Evolutionary conservation across 139 green algal species (phyloP), one percentile per base, ranked within the genome.

Genomic region (Chlamydomonas sp.): DNA sequence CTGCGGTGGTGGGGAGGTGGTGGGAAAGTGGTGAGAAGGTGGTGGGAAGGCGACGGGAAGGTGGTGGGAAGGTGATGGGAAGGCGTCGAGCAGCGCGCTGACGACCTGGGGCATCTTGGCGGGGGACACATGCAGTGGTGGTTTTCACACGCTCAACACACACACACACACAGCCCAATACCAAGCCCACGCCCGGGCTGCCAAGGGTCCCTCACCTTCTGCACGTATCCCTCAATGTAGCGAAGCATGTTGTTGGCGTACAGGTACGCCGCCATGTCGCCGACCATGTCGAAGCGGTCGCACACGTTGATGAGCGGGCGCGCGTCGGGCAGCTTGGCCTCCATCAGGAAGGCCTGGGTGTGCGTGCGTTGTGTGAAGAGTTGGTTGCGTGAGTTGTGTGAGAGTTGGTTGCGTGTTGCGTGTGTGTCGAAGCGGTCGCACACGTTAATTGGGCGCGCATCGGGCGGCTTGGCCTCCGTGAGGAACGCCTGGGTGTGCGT

Each of bases 141-240:
- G n/a, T n/a, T n/a, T n/a, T n/a, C n/a, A n/a, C n/a, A n/a, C n/a
- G n/a, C n/a, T n/a, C n/a, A n/a, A n/a, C n/a, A n/a, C n/a, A n/a
- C n/a, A n/a, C n/a, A n/a, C n/a, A n/a, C n/a, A n/a, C n/a, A n/a
- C n/a, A n/a, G n/a, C n/a, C n/a, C n/a, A n/a, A n/a, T n/a, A n/a
- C n/a, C n/a, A n/a, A n/a, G n/a, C n/a, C n/a, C n/a, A n/a, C n/a
- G n/a, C n/a, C n/a, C n/a, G n/a, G 64, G n/a, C n/a, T n/a, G n/a
- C n/a, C n/a, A n/a, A n/a, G n/a, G n/a, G n/a, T n/a, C n/a, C n/a
- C 82, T 86, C 24, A 93, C 93, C 83, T 99, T 99, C 83, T 99
- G 95, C 54, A 98, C 94, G 68, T 99, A 99, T 35, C 93, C 95
- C 83, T 99, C 95, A 59, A 99, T 98, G 89, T 98, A 99, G 37